A percentile compares a stretch with the other conserved stretches of the same genome.
These are phyloP conservation scores for Blumeriella jaapii DNA, from an alignment of 2,329 filamentous ascomycete genomes.

Conservation along the genomic window DNA sequence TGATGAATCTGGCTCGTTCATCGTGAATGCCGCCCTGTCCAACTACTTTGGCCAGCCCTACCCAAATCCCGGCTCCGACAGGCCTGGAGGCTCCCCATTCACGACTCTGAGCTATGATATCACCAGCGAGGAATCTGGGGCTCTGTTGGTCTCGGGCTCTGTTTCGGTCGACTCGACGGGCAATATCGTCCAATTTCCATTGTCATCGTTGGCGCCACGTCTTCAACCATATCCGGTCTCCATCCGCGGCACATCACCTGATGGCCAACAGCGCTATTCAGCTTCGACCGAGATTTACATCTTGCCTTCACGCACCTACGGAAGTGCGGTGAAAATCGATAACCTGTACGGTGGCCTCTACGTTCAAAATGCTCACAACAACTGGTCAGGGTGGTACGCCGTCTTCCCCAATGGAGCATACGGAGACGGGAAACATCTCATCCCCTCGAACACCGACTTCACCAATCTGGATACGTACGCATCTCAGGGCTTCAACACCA, in stretches of 20 bases:
- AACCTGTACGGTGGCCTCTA: conserved; percentile 35
- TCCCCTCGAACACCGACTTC: conserved; percentile 22
- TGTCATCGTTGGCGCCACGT: conserved; percentile 24
- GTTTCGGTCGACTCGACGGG: conserved; percentile 29
- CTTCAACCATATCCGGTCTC: conserved; percentile 29
- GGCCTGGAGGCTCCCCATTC: conserved; percentile 11
- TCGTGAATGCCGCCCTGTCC: conserved; percentile 33
- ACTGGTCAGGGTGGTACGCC: conserved; percentile 25
- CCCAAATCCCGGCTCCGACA: conserved; percentile 17
- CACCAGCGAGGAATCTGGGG: conserved; percentile 20
- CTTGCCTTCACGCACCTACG: conserved; percentile 32
- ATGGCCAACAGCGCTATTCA: conserved; percentile 27
- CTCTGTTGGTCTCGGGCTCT: conserved; percentile 20
- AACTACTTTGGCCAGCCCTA: conserved; percentile 29
- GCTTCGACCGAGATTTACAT: conserved; percentile 30
- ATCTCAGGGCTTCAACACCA: conserved; percentile 35
- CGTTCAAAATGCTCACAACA: conserved; percentile 27
- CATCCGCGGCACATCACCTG: conserved; percentile 25
- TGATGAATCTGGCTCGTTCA: conserved; percentile 30
- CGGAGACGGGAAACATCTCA: conserved; percentile 23
- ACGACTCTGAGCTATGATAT: conserved; percentile 22
- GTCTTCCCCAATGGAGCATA: conserved; percentile 38
- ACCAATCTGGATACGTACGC: conserved; percentile 31
- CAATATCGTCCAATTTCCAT: conserved; percentile 29
- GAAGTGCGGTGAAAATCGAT: conserved; percentile 36